phyloP scores from a whole-genome alignment of 2,329 filamentous ascomycete species.

The Waltergamsia citrina region DNA sequence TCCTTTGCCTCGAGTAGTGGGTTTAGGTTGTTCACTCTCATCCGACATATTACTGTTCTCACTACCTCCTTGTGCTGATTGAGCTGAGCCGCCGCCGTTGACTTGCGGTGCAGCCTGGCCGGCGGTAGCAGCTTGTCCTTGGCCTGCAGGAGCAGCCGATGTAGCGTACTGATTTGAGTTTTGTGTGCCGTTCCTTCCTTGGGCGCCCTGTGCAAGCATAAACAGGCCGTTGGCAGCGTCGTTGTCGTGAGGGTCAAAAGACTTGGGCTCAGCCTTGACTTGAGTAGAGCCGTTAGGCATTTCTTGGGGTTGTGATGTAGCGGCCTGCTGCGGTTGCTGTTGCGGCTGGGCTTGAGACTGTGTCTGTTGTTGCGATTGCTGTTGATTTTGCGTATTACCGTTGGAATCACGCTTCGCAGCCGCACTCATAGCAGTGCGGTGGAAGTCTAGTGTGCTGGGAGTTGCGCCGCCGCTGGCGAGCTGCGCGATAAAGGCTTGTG shows the following conservation, averaged over 20 bases:
- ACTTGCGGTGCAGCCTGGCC: conserved; percentile 32
- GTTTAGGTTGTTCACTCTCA: conserved; percentile 59
- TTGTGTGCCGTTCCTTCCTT: conserved; percentile 50
- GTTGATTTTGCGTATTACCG: conserved; percentile 19
- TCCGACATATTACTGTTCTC: conserved; percentile 67
- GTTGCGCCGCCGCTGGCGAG: conserved; percentile 76
- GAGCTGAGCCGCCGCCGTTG: conserved; percentile 33
- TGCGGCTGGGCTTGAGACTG: conserved; percentile 11
- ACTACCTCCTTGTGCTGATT: conserved; percentile 47
- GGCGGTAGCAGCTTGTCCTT: conserved; percentile 36
- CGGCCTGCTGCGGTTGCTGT: conserved; percentile 13
- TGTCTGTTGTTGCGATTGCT: conserved; percentile 23
- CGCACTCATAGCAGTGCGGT: conserved; percentile 80
- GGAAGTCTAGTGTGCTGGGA: conserved; percentile 86
- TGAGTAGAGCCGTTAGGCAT: conserved; percentile 26
- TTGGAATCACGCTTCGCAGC: conserved; percentile 51
- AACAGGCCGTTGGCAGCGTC: conserved; percentile 93
- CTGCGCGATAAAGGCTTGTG: conserved; percentile 71
- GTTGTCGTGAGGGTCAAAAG: conserved; percentile 83
- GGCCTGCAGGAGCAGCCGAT: conserved; percentile 33
- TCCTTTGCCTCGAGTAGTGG: conserved; percentile 54
- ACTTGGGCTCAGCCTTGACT: conserved; percentile 41
- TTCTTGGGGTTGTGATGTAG: conserved; percentile 47
- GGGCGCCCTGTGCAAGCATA: conserved; percentile 72
- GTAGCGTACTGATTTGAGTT: conserved; percentile 37